Base-by-base conservation (phyloP, 257 asterid genomes). In the Nicotiana obtusifolia region DNA sequence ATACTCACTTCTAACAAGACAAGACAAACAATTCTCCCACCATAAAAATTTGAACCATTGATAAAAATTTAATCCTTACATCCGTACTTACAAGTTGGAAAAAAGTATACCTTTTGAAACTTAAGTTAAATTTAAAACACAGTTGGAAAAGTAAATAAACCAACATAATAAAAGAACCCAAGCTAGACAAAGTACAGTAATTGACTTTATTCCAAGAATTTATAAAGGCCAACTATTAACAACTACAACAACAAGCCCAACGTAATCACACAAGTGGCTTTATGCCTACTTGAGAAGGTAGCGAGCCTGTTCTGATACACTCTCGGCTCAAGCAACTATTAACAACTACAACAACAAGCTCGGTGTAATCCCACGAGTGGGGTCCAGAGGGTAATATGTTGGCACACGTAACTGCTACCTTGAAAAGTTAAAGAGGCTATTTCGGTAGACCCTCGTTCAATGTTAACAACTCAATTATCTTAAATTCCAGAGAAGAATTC, bases 1-100 rank as follows among this genome's bases (percentile, higher is more conserved):
- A 83, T 69, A 81, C 89, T 77, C 16, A 54, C 64, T 64, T 31
- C 26, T 26, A 41, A 2, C 62, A 69, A 5, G 7, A 80, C 77
- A 64, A 77, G 75, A 68, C 30, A 73, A 80, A 49, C 44, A 75
- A 49, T 75, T 75, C 64, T 49, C 64, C 44, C 16, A 75, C 10
- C 24, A 52, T 41, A 53, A 49, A 64, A 76, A 15, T 49, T 47
- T 15, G 69, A 15, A 28, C 8, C 85, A 2, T 59, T 67, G 19
- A 78, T 19, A 5, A 3, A 62, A 14, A 64, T 13, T 22, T 10
- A 62, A 76, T 33, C 11, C 4, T 62, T 53, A 22, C 28, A 3
- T 10, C 52, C 6, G 17, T n/a, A 20, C 78, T 69, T 20, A 31
- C 67, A 33, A 82, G 33, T 66, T 56, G 60, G 44, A 26, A 4